Evolutionary conservation across 768 basidiomycete species (phyloP).

Genomic region (Amanita jacksonii): DNA sequence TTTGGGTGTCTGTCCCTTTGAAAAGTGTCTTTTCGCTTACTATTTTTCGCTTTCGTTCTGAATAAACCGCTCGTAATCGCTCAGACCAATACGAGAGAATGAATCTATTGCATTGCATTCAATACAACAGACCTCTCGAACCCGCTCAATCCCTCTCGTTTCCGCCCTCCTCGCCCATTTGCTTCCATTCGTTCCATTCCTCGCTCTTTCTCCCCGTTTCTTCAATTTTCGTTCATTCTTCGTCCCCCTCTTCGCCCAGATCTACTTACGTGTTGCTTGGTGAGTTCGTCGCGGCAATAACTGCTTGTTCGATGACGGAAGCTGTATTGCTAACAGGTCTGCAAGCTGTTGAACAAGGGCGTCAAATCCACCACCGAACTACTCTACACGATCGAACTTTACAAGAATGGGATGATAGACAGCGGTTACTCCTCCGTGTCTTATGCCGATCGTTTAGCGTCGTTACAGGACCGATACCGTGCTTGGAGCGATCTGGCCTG

Average conservation of each 20-base stretch:
- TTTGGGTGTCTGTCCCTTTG: too few species aligned
- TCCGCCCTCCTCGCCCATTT: too few species aligned
- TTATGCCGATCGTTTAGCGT: conserved; percentile 13
- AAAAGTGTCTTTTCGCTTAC: too few species aligned
- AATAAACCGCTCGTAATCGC: too few species aligned
- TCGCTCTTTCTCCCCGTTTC: too few species aligned
- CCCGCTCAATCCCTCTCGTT: too few species aligned
- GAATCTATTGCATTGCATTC: too few species aligned
- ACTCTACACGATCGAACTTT: conserved; percentile 30
- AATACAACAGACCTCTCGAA: too few species aligned
- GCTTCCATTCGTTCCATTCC: too few species aligned
- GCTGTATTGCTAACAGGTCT: conserved; percentile 17
- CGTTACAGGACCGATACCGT: conserved; percentile 13
- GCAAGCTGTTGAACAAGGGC: conserved; percentile 18
- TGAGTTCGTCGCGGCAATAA: neutral
- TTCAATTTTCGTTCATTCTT: too few species aligned
- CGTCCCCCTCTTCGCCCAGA: neutral
- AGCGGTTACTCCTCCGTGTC: conserved; percentile 9
- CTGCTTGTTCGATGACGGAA: neutral
- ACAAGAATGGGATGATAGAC: conserved; percentile 25
- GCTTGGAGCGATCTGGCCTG: conserved; percentile 19
- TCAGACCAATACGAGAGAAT: too few species aligned
- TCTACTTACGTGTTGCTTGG: conserved; percentile 2
- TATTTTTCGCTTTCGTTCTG: too few species aligned
- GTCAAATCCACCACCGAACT: conserved; percentile 20